phyloP scores from a whole-genome alignment of 179 eudicot species.

The Pouteria campechiana region DNA sequence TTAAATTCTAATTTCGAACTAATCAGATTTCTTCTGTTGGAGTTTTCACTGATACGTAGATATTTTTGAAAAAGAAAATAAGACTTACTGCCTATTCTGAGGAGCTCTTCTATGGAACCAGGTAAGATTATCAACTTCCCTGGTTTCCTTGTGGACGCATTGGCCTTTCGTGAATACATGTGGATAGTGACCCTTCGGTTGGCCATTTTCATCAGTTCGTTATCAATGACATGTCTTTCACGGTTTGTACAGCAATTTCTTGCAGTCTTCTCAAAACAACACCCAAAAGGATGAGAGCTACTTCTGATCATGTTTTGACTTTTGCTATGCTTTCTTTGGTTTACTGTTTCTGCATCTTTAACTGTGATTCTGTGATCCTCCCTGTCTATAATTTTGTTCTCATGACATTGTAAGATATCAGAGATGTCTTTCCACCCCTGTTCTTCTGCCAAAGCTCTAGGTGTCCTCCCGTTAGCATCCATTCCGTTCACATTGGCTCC shows the following conservation, averaged over 20 bases:
- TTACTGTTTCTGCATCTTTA: conserved; percentile 8
- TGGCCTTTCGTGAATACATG: conserved; percentile 18
- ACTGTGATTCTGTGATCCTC: conserved; percentile 21
- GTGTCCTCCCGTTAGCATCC: conserved; percentile 23
- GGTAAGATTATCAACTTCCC: conserved; percentile 69
- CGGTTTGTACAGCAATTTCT: conserved; percentile 7
- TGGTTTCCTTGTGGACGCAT: conserved; percentile 19
- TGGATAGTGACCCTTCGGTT: conserved; percentile 75
- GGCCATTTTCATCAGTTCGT: conserved; percentile 4
- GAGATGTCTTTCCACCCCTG: conserved; percentile 18
- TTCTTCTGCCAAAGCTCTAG: conserved; percentile 20
- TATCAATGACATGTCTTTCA: conserved; percentile 9
- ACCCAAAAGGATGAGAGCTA: conserved; percentile 1
- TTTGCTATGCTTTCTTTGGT: not conserved
- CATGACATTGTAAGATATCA: conserved; percentile 13
- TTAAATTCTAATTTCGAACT: too few species aligned
- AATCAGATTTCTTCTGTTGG: too few species aligned
- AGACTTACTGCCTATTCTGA: conserved; percentile 56
- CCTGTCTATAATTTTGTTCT: conserved; percentile 7
- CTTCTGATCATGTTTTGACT: conserved; percentile 3
- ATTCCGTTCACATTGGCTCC: conserved; percentile 24
- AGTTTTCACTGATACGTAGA: too few species aligned
- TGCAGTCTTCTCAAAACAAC: conserved; percentile 3
- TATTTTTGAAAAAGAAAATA: not conserved
- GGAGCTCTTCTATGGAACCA: conserved; percentile 62